Percentiles rank a stretch among this genome's conserved stretches.
These are phyloP conservation scores for Penicillium cosmopolitanum DNA, from an alignment of 495 filamentous ascomycete genomes.

Conservation along the genomic window DNA sequence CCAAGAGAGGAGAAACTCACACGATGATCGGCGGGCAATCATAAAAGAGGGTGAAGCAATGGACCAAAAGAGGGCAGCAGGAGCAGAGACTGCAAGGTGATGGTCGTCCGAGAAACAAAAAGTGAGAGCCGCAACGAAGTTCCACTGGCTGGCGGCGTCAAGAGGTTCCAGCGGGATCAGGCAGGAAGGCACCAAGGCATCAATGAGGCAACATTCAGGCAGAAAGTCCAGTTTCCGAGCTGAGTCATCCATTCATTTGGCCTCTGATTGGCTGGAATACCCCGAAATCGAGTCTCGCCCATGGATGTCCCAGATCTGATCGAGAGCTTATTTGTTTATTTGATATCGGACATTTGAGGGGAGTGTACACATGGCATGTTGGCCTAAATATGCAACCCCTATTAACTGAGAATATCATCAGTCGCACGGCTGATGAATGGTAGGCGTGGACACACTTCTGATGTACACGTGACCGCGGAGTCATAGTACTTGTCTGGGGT, in stretches of 20 bases:
- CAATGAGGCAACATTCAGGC: neutral
- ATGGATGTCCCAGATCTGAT: neutral
- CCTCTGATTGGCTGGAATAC: neutral
- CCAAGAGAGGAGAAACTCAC: neutral
- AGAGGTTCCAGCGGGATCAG: no score
- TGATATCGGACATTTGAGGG: no score
- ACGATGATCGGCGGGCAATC: neutral
- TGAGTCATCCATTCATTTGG: neutral
- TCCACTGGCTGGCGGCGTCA: no score
- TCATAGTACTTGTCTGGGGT: no score
- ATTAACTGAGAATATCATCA: neutral
- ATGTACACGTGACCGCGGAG: no score
- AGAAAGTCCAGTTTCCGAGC: neutral
- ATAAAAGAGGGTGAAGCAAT: neutral
- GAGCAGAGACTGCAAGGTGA: slow-evolving; percentile 27
- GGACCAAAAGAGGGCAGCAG: slow-evolving; percentile 7
- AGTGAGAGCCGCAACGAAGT: slow-evolving; percentile 12
- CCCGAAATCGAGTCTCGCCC: neutral
- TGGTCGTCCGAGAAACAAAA: slow-evolving; percentile 44
- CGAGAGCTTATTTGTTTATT: neutral
- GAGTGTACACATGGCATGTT: no score
- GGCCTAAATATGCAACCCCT: neutral
- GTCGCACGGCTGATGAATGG: no score
- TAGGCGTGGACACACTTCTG: no score
- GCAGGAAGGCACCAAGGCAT: no score